Conservation (phyloP, 441 rosid genomes). For the Francoa sonchifolia region DNA sequence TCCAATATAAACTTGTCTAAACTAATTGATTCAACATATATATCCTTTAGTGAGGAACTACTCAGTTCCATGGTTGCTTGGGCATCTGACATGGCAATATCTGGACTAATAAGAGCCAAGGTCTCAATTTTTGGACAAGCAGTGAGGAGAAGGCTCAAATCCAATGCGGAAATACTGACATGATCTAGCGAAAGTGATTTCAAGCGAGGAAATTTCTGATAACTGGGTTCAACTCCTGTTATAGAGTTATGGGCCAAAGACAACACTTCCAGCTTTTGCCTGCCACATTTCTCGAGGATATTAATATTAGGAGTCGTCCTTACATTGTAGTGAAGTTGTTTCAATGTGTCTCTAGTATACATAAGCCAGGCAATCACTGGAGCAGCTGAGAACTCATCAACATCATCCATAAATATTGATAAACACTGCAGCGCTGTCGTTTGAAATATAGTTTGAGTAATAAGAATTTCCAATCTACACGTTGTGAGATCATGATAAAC, state of each 20-base stretch:
- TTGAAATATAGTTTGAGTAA: conserved; percentile 69
- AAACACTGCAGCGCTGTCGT: conserved; percentile 57
- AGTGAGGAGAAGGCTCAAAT: conserved; percentile 50
- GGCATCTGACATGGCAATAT: conserved; percentile 58
- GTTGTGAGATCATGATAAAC: conserved; percentile 42
- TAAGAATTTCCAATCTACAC: conserved; percentile 37
- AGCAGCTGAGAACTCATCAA: conserved; percentile 51
- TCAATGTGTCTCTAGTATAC: conserved; percentile 60
- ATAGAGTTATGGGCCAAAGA: conserved; percentile 43
- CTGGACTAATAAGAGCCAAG: conserved; percentile 46
- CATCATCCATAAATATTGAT: conserved; percentile 50
- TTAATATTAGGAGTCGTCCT: conserved; percentile 46
- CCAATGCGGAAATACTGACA: conserved; percentile 54
- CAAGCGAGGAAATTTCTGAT: conserved; percentile 65
- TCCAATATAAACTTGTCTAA: conserved; percentile 67
- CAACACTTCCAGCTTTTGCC: conserved; percentile 54
- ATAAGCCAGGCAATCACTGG: conserved; percentile 72
- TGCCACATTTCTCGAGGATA: conserved; percentile 59
- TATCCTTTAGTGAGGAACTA: conserved; percentile 42
- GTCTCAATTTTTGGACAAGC: conserved; percentile 46
- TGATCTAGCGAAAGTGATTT: conserved; percentile 52
- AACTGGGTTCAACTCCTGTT: conserved; percentile 50
- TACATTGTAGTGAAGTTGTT: conserved; percentile 41
- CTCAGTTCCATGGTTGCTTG: conserved; percentile 53
- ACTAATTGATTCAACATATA: conserved; percentile 49